Evolutionary conservation across 257 asterid species (phyloP), one percentile per base, ranked within the genome.

Genomic region (Scutellaria galericulata): DNA sequence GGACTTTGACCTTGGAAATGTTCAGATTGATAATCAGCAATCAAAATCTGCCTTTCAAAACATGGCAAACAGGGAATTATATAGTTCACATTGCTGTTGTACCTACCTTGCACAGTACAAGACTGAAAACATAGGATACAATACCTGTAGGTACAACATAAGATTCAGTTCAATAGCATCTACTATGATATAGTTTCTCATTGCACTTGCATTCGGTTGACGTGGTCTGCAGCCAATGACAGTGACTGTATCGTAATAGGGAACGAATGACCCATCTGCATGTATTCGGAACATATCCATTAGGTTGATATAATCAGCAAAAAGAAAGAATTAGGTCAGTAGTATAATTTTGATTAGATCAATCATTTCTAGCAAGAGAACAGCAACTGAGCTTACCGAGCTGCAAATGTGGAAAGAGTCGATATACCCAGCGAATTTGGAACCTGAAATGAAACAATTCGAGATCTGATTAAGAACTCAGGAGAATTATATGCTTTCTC

Each of bases 391-490:
- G 83, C 88, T 83, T 83, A 93, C 98, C 86, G 96, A 78, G 85
- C 98, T 93, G 84, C 94, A 85, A 68, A 93, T 71, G 64, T 93
- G 93, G 88, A 93, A 86, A 52, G 97, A 66, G 79, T 85, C 88
- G n/a, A 93, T 89, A 72, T 93, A 93, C 2, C 97, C 98, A 75
- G 96, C 98, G 69, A 78, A 93, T 57, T 91, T 93, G 74, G 98
- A 93, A 78, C 96, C 98, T 93, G 88, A 71, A 82, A 61, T 20
- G 42, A 66, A 54, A 54, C 15, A 53, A 70, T 47, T 35, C 22
- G 58, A 46, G n/a, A 56, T 35, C 18, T 14, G 60, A 70, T 79
- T 56, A 71, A 64, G 64, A 57, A 22, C 52, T 14, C 67, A n/a
- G 63, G 51, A 73, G 47, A 73, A 18, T 42, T 15, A 64, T n/a